Base-by-base conservation (phyloP, 768 basidiomycete species). In the Serendipita sp. region DNA sequence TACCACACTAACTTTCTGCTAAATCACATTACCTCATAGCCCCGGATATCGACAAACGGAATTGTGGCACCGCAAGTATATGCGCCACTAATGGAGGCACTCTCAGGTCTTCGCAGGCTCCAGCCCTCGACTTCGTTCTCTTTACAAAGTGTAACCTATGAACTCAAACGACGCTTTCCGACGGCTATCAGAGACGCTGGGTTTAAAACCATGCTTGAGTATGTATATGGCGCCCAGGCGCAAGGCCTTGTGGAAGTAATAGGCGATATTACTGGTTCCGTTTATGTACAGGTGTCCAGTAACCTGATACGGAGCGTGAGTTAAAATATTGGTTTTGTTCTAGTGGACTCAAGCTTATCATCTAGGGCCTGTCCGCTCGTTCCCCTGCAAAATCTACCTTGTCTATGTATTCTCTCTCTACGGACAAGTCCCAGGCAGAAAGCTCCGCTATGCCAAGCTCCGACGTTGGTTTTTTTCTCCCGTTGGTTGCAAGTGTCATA, bases 371-470 rank as follows among this genome's bases (percentile, higher is more conserved):
- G n/a, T 18, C 48, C 48, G n/a, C 30, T 32, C 48, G 8, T 51
- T 51, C 48, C n/a, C 48, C 48, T 18, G 18, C 48, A 8, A 32
- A 60, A 36, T 3, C 18, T 23, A 18, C 34, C 56, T 10, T 36
- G 16, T 60, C 56, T 60, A n/a, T 60, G 8, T 60, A 60, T 60
- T 60, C 56, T 28, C 30, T 60, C 18, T 60, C 56, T 28, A 60
- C 56, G 28, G 56, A 60, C 10, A 60, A 60, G n/a, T 60, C 56
- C 4, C 56, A 60, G 35, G 28, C 56, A 10, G 56, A 60, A n/a
- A 60, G 56, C n/a, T 60, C 56, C 32, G 56, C 56, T 8, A 36
- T 60, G 56, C 56, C 56, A 32, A 60, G 56, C n/a, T 60, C 56
- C 8, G 56, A 38, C 10, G 56, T 60, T n/a, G 35, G 56, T 34